Evolutionary conservation across 495 filamentous ascomycete species (phyloP), one percentile per base, ranked within the genome.

Genomic region (Penicillium pulvis): DNA sequence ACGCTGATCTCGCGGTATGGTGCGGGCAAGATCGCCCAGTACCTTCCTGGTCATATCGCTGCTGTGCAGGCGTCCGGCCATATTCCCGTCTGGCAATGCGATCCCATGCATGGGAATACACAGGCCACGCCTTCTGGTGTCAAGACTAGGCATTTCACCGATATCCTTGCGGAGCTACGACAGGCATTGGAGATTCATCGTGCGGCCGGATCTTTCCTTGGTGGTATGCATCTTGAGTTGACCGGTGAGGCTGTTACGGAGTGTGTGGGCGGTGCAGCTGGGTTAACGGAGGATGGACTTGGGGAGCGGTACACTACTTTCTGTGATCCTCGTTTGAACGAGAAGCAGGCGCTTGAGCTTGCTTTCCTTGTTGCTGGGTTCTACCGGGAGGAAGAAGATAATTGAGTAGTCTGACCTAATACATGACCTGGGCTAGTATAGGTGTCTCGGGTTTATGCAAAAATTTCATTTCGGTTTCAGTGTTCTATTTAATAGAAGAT

Each of bases 171-270:
- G 12, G 95, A 98, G 78, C 78, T 98, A 41, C 79, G 84, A 48
- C 83, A 89, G 61, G 89, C 92, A 4, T 75, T 97, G 53, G 75
- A 81, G 58, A 92, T 98, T 57, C 95, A 98, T 64, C 86, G 88
- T 58, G 84, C 92, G 52, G 79, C 90, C 26, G 85, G 88, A 31
- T 91, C 88, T 51, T 92, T 90, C 69, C 83, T 98, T 0, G 95
- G 95, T 55, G 94, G 94, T 51, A 90, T 98, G 66, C 94, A 98
- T 75, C 78, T 98, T 17, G 94, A 98, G 73, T 71, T 98, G 26
- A 98, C 94, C 0, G 94, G 94, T 12, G 94, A 98, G 59, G 89
- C 92, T 28, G 94, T 98, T 17, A 98, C 94, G 5, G 94, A 98
- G 78, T 98, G 94, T 69, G 82, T 93, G 0, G 94, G 95, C 56